Conservation (phyloP, 345 rosid species). For the Aquilaria malaccensis region DNA sequence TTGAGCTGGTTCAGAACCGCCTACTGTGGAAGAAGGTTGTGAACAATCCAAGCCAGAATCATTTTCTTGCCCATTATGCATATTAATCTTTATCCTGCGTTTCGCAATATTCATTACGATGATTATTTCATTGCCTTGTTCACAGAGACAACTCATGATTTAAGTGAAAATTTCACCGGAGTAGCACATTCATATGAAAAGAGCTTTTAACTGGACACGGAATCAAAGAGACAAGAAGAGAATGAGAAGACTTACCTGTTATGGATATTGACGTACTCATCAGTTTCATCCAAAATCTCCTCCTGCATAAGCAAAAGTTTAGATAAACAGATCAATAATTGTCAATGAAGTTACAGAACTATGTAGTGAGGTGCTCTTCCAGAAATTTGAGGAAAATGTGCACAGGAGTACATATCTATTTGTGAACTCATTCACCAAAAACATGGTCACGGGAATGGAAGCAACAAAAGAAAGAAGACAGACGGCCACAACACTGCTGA, state of each 20-base stretch:
- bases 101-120: conserved; percentile 2
- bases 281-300: conserved; percentile 96
- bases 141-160: not conserved
- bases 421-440: no score
- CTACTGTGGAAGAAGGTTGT: conserved; percentile 22
- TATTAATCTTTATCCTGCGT: conserved; percentile 79
- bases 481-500: not conserved
- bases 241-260: conserved; percentile 37
- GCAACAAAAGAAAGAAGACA: not conserved
- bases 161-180: not conserved
- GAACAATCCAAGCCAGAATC: conserved; percentile 25
- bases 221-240: not conserved
- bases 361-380: no score
- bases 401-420: no score
- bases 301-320: conserved; percentile 46
- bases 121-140: not conserved
- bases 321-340: not conserved
- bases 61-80: conserved; percentile 62
- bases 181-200: not conserved
- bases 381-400: not conserved
- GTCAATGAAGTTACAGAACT: no score
- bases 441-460: no score
- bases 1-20: conserved; percentile 22
- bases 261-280: conserved; percentile 89
- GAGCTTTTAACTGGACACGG: not conserved